Conservation (phyloP, 2,329 filamentous ascomycete genomes). For the Colletotrichum nymphaeae region DNA sequence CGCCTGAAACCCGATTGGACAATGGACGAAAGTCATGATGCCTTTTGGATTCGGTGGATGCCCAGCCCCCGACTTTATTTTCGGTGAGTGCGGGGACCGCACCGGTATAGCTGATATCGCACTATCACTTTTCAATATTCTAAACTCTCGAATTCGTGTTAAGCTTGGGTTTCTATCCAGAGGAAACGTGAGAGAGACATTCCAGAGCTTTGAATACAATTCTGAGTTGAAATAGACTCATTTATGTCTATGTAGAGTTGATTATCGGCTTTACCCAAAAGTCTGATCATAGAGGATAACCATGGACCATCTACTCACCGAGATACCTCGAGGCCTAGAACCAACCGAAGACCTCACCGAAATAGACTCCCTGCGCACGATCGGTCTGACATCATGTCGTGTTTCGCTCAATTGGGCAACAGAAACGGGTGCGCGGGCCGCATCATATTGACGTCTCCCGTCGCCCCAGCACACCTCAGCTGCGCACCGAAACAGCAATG, state of each 20-base stretch:
- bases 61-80: not conserved
- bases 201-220: too few species aligned
- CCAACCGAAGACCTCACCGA: not conserved
- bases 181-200: too few species aligned
- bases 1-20: slow-evolving; percentile 13
- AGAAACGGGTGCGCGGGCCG: slow-evolving; percentile 8
- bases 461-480: slow-evolving; percentile 20
- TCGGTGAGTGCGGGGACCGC: not conserved
- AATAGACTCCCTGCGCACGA: not conserved
- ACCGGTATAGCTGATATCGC: not conserved
- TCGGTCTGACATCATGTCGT: slow-evolving; percentile 30
- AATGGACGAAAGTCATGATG: slow-evolving; percentile 1
- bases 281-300: not conserved
- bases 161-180: rapidly evolving
- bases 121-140: not conserved
- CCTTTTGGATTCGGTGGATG: not conserved
- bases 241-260: too few species aligned
- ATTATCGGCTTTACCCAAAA: not conserved
- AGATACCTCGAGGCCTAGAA: not conserved
- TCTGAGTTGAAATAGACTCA: too few species aligned
- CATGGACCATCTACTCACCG: not conserved
- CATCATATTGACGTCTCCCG: slow-evolving; percentile 33
- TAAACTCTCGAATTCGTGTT: too few species aligned
- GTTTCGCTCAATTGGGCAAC: slow-evolving; percentile 16
- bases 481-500: slow-evolving; percentile 1